phyloP scores from a whole-genome alignment of 2,329 filamentous ascomycete species.

The Botrytis pseudocinerea region DNA sequence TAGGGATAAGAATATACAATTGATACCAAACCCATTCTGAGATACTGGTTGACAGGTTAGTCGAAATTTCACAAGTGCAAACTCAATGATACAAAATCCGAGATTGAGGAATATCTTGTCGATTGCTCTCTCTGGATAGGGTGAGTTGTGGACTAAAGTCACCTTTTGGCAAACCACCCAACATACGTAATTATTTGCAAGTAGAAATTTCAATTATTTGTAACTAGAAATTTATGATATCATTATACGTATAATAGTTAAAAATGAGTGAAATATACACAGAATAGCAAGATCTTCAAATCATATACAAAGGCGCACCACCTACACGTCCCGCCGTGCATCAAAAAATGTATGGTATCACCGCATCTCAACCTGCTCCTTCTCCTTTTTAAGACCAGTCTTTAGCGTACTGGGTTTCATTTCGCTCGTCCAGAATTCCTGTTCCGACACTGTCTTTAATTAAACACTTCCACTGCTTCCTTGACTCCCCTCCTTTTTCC shows the following conservation, averaged over 20 bases:
- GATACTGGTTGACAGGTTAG: not conserved
- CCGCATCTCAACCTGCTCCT: not conserved
- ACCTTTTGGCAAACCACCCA: too few relatives aligned
- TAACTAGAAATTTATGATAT: not conserved
- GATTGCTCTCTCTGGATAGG: too few relatives aligned
- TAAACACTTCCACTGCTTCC: constrained; percentile 20
- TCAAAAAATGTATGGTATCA: not conserved
- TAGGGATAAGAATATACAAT: not conserved
- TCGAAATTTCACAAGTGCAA: too few relatives aligned
- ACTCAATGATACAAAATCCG: too few relatives aligned
- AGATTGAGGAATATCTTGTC: too few relatives aligned
- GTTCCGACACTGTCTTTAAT: not conserved
- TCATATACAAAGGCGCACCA: not conserved
- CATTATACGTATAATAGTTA: not conserved
- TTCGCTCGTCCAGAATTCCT: not conserved
- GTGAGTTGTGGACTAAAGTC: too few relatives aligned
- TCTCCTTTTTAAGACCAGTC: not conserved
- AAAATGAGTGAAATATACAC: not conserved
- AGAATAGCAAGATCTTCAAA: not conserved
- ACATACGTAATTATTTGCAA: not conserved
- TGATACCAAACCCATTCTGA: not conserved
- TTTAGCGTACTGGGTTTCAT: not conserved
- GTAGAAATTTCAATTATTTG: not conserved
- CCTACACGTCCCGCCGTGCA: not conserved
- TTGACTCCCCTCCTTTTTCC: constrained; percentile 14